These are phyloP conservation scores for Penicillium sp. DNA, from an alignment of 2,329 filamentous ascomycete species.

Conservation along the genomic window DNA sequence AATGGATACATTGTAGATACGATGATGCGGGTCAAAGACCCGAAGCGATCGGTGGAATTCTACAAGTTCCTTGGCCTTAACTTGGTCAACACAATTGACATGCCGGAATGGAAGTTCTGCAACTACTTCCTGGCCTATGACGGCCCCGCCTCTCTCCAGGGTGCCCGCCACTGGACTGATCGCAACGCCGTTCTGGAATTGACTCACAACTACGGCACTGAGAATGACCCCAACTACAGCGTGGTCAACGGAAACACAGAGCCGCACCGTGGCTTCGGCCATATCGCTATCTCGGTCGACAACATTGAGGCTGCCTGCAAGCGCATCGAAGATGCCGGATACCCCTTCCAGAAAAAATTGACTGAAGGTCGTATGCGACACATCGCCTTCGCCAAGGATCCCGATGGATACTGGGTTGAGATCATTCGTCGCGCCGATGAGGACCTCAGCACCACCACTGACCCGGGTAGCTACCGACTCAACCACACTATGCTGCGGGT, in stretches of 20 bases:
- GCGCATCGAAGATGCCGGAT: constrained; percentile 79
- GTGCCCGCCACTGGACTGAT: constrained; percentile 66
- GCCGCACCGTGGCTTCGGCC: constrained; percentile 72
- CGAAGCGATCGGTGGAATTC: constrained; percentile 77
- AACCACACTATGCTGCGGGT: constrained; percentile 74
- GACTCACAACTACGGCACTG: constrained; percentile 76
- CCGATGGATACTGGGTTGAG: constrained; percentile 66
- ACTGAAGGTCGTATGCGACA: constrained; percentile 75
- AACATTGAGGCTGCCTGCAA: constrained; percentile 83
- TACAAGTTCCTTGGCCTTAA: constrained; percentile 89
- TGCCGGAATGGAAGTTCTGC: constrained; percentile 84
- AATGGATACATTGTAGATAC: constrained; percentile 28
- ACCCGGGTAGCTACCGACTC: constrained; percentile 63
- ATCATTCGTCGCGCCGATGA: constrained; percentile 61
- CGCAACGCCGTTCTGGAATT: constrained; percentile 86
- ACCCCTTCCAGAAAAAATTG: constrained; percentile 90
- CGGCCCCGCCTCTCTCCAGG: constrained; percentile 62
- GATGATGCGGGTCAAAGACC: constrained; percentile 91
- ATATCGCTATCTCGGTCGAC: constrained; percentile 74
- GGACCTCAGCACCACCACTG: constrained; percentile 62
- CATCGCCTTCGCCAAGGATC: constrained; percentile 85
- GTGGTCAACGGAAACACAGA: constrained; percentile 86
- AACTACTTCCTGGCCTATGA: constrained; percentile 94
- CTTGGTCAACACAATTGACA: constrained; percentile 68
- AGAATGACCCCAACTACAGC: constrained; percentile 70